These are phyloP conservation scores for Taphrina sp. DNA, from an alignment of 1,139 yeast species.

Conservation along the genomic window DNA sequence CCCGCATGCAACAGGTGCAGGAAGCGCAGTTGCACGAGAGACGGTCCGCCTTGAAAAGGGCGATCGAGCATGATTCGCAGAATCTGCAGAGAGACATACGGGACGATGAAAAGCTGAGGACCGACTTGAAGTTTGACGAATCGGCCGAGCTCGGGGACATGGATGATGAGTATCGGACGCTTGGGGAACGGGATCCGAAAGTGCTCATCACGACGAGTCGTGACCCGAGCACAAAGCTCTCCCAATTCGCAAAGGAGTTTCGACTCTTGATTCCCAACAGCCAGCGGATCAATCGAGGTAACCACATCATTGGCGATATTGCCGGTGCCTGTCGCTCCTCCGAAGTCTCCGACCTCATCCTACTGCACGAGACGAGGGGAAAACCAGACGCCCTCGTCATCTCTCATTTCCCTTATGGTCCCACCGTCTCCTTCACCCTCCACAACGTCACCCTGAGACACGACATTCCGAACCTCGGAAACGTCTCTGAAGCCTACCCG, in stretches of 20 bases:
- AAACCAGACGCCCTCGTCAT: conserved; percentile 91
- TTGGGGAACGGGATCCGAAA: conserved; percentile 92
- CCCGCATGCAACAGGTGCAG: conserved; percentile 84
- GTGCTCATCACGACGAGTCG: conserved; percentile 90
- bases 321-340: conserved; percentile 79
- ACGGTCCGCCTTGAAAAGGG: conserved; percentile 79
- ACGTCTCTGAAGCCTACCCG: conserved; percentile 87
- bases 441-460: conserved; percentile 94
- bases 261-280: conserved; percentile 86
- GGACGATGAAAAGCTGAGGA: conserved; percentile 77
- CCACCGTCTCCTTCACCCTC: conserved; percentile 87
- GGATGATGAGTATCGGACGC: conserved; percentile 87
- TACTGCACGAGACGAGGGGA: conserved; percentile 96
- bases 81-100: conserved; percentile 77
- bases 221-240: conserved; percentile 77
- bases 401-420: conserved; percentile 97
- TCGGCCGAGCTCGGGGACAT: conserved; percentile 52
- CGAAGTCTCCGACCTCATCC: conserved; percentile 74
- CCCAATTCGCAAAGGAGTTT: conserved; percentile 91
- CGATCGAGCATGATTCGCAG: conserved; percentile 88
- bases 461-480: conserved; percentile 82
- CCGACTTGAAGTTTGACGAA: conserved; percentile 82
- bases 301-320: conserved; percentile 76
- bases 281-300: conserved; percentile 88
- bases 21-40: conserved; percentile 83